Evolutionary conservation across 371 early-diverging fungal genomes (phyloP).

Genomic region (Mucor mucedo): DNA sequence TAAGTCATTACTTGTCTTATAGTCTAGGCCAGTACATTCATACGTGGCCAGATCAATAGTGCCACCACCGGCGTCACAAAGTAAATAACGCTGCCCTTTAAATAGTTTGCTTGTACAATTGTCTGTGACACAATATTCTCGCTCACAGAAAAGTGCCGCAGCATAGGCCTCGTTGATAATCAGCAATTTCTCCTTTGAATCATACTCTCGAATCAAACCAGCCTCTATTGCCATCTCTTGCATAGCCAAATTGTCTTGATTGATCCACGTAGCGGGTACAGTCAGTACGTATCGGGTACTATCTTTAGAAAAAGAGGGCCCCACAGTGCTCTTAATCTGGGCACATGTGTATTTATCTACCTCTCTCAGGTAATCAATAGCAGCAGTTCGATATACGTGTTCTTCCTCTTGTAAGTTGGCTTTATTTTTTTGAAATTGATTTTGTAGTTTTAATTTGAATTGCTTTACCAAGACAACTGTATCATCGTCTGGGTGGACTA

Average conservation of each 20-base stretch:
- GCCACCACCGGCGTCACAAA: conserved; percentile 31
- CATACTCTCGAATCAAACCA: conserved; percentile 36
- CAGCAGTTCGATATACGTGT: conserved; percentile 2
- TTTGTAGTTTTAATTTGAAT: conserved; percentile 6
- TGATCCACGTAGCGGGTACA: conserved; percentile 52
- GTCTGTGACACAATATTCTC: conserved; percentile 6
- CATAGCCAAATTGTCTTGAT: conserved; percentile 42
- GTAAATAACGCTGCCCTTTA: conserved; percentile 1
- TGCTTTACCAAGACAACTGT: background rate
- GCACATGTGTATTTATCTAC: conserved; percentile 8
- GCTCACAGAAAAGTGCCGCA: conserved; percentile 51
- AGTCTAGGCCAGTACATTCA: conserved; percentile 10
- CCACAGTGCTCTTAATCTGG: background rate
- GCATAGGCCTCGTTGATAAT: conserved; percentile 50
- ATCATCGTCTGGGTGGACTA: background rate
- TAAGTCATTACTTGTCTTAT: background rate
- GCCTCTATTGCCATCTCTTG: conserved; percentile 46
- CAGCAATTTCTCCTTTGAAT: conserved; percentile 37
- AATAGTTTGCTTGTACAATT: background rate
- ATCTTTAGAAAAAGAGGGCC: background rate
- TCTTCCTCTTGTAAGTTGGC: background rate
- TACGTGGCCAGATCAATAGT: conserved; percentile 42
- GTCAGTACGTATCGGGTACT: conserved; percentile 29
- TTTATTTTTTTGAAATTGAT: too few relatives aligned
- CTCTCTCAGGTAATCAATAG: conserved; percentile 15